Percentiles rank a stretch among this genome's conserved stretches.
phyloP scores from a whole-genome alignment of 1,284 basidiomycete genomes.

The Taiwanofungus camphoratus region DNA sequence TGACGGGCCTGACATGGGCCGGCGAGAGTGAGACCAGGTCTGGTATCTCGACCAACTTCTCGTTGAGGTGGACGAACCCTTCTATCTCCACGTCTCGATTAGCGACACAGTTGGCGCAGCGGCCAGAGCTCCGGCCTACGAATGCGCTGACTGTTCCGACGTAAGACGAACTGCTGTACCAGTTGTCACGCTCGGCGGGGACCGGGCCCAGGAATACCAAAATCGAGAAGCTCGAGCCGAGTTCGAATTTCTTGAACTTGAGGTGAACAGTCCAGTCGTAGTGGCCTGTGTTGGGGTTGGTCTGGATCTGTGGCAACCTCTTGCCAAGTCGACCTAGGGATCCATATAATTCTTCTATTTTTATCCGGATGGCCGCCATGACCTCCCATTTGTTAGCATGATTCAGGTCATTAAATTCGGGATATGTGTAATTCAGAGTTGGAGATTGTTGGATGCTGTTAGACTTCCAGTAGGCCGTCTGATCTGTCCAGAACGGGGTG shows the following conservation, averaged over 20 bases:
- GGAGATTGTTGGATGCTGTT: constrained; percentile 15
- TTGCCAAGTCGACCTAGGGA: no score
- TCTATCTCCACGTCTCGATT: constrained; percentile 36
- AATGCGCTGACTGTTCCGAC: constrained; percentile 37
- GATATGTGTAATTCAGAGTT: constrained; percentile 36
- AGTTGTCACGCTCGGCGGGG: constrained; percentile 30
- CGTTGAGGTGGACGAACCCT: constrained; percentile 49
- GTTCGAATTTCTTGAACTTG: constrained; percentile 36
- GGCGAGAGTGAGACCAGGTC: constrained; percentile 29
- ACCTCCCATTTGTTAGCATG: constrained; percentile 26
- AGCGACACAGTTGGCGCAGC: constrained; percentile 35
- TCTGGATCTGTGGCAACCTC: no score
- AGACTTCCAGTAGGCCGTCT: constrained; percentile 29
- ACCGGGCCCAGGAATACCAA: constrained; percentile 37
- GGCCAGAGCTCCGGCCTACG: constrained; percentile 31
- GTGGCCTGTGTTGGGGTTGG: no score
- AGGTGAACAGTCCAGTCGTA: constrained; percentile 39
- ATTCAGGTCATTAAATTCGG: constrained; percentile 38
- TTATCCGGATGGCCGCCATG: constrained; percentile 26
- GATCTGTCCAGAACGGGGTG: constrained; percentile 28
- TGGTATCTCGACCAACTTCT: constrained; percentile 26
- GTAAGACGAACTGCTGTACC: constrained; percentile 29
- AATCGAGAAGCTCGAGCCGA: constrained; percentile 36
- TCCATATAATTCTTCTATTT: constrained; percentile 27
- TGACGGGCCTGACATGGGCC: constrained; percentile 33